phyloP scores from a whole-genome alignment of 495 filamentous ascomycete species.

The Aspergillus wentii region DNA sequence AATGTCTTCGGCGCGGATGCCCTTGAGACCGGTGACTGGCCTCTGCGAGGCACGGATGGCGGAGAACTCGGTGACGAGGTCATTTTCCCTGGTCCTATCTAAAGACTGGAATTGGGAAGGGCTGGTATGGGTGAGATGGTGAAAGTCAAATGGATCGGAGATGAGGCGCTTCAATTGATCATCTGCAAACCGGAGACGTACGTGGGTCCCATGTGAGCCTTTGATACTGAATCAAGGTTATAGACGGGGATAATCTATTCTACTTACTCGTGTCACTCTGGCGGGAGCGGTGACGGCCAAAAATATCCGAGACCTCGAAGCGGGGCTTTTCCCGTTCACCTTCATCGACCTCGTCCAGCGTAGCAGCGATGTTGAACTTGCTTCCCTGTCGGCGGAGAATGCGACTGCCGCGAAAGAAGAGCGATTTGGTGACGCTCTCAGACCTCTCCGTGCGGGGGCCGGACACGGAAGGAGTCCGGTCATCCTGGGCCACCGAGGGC shows the following conservation, averaged over 20 bases:
- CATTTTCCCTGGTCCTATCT: conserved; percentile 50
- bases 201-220: no score
- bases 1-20: conserved; percentile 59
- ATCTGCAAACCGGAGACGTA: conserved; percentile 22
- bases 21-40: conserved; percentile 54
- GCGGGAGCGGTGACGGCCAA: conserved; percentile 26
- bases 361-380: conserved; percentile 45
- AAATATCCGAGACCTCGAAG: conserved; percentile 30
- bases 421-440: conserved; percentile 37
- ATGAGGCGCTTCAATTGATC: conserved; percentile 50
- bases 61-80: conserved; percentile 63
- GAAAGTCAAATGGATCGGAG: conserved; percentile 83
- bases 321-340: conserved; percentile 28
- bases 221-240: no score
- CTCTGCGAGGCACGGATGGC: conserved; percentile 63
- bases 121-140: conserved; percentile 76
- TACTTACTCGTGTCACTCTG: conserved; percentile 32
- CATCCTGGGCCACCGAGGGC: conserved; percentile 25
- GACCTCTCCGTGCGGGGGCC: conserved; percentile 28
- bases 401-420: conserved; percentile 46
- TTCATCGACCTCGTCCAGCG: conserved; percentile 43
- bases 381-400: conserved; percentile 49
- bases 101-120: conserved; percentile 58
- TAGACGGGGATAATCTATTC: no score
- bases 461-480: conserved; percentile 25